phyloP scores from a whole-genome alignment of 345 rosid species.

The Camelina sativa region DNA sequence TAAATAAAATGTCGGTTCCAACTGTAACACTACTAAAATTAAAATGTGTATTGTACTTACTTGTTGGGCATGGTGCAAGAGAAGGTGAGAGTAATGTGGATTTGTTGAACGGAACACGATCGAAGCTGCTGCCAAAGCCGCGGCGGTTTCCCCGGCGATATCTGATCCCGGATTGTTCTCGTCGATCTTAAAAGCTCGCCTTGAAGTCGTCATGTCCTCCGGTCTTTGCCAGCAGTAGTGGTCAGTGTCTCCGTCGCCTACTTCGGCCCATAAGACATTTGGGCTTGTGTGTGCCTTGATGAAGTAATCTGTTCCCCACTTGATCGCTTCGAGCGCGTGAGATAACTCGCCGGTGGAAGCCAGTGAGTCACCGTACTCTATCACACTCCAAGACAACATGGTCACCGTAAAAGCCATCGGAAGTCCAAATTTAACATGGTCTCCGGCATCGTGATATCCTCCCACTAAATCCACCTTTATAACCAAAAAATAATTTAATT shows the following conservation, averaged over 20 bases:
- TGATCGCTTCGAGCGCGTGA: conserved; percentile 85
- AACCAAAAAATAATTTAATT: background rate
- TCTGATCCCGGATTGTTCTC: conserved; percentile 91
- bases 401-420: conserved; percentile 98
- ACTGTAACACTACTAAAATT: conserved; percentile 20
- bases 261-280: conserved; percentile 89
- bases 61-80: conserved; percentile 91
- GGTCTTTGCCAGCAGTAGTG: conserved; percentile 99
- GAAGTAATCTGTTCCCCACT: conserved; percentile 97
- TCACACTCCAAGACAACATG: conserved; percentile 88
- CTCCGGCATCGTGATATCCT: conserved; percentile 96
- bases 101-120: conserved; percentile 73
- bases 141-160: conserved; percentile 89
- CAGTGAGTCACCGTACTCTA: conserved; percentile 69
- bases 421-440: conserved; percentile 91
- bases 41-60: conserved; percentile 35
- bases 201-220: conserved; percentile 97
- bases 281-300: conserved; percentile 89
- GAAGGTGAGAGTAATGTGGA: conserved; percentile 86
- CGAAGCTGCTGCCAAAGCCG: conserved; percentile 96
- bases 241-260: conserved; percentile 92
- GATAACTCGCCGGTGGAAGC: conserved; percentile 67
- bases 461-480: conserved; percentile 91
- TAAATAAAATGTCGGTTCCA: conserved; percentile 25
- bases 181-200: conserved; percentile 84